Conservation (phyloP, 371 early-diverging fungal genomes). For the Mortierella sp. region DNA sequence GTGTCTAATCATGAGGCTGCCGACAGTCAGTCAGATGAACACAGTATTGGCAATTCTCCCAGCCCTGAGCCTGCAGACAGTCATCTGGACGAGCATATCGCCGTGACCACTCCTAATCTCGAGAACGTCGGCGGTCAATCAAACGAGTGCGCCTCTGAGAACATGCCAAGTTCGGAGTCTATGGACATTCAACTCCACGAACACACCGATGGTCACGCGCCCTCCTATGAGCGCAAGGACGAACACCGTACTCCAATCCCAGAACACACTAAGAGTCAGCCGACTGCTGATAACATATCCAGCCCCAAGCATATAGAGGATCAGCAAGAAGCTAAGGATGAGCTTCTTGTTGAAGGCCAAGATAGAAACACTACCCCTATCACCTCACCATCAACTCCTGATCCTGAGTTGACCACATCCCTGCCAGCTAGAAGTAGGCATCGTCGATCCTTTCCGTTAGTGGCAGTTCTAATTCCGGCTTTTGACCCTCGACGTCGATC, state of each 20-base stretch:
- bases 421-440: neutral
- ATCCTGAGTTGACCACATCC: neutral
- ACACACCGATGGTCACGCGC: no score
- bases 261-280: no score
- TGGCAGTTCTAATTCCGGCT: neutral
- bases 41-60: neutral
- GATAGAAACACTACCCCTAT: neutral
- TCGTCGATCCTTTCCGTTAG: neutral
- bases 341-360: neutral
- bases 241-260: no score
- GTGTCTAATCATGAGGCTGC: no score
- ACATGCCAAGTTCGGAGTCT: no score
- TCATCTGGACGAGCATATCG: neutral
- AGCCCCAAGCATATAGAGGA: no score
- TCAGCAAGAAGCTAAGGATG: neutral
- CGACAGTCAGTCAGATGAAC: neutral
- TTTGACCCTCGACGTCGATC: neutral
- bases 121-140: neutral
- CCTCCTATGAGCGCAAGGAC: no score
- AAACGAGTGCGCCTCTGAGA: no score
- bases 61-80: no score
- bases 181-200: no score
- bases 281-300: no score
- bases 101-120: neutral
- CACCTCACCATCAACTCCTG: neutral